Conservation (phyloP, 768 basidiomycete species). For the Amylocystis lapponica region DNA sequence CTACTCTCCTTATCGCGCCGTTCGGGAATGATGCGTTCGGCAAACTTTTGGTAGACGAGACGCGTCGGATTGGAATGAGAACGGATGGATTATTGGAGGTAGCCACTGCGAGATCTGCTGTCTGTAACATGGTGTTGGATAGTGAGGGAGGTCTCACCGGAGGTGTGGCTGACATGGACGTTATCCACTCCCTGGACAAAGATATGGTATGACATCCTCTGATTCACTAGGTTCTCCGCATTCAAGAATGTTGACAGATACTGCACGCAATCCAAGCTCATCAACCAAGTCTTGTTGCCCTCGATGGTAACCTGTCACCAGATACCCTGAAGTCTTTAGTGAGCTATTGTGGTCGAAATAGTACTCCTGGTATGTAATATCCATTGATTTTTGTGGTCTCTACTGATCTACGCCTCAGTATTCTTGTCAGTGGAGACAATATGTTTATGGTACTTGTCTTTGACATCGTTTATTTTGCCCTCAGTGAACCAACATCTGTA, state of each 20-base stretch:
- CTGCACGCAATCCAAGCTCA: slow-evolving; percentile 41
- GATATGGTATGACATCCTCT: slow-evolving; percentile 36
- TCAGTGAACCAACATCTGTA: slow-evolving; percentile 90
- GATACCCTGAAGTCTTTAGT: slow-evolving; percentile 48
- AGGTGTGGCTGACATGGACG: slow-evolving; percentile 93
- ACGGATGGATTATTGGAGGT: slow-evolving; percentile 65
- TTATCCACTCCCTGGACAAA: slow-evolving; percentile 44
- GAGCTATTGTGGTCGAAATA: slow-evolving; percentile 38
- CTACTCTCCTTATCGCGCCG: slow-evolving; percentile 65
- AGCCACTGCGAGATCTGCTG: slow-evolving; percentile 50
- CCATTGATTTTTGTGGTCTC: slow-evolving; percentile 28
- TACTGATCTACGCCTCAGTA: slow-evolving; percentile 33
- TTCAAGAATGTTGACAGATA: slow-evolving; percentile 33
- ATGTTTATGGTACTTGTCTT: not conserved
- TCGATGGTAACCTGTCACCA: slow-evolving; percentile 73
- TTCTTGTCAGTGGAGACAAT: slow-evolving; percentile 69
- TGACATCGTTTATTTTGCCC: too few relatives aligned
- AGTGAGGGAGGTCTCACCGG: slow-evolving; percentile 60
- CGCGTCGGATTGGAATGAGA: slow-evolving; percentile 63
- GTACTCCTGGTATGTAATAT: slow-evolving; percentile 63
- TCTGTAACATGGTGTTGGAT: slow-evolving; percentile 85
- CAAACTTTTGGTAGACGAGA: slow-evolving; percentile 52
- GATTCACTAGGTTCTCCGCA: slow-evolving; percentile 49
- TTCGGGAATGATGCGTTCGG: slow-evolving; percentile 79
- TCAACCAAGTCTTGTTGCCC: slow-evolving; percentile 52